Evolutionary conservation across 2,329 filamentous ascomycete genomes (phyloP), one percentile per base, ranked within the genome.

Genomic region (Samsoniella hepiali): DNA sequence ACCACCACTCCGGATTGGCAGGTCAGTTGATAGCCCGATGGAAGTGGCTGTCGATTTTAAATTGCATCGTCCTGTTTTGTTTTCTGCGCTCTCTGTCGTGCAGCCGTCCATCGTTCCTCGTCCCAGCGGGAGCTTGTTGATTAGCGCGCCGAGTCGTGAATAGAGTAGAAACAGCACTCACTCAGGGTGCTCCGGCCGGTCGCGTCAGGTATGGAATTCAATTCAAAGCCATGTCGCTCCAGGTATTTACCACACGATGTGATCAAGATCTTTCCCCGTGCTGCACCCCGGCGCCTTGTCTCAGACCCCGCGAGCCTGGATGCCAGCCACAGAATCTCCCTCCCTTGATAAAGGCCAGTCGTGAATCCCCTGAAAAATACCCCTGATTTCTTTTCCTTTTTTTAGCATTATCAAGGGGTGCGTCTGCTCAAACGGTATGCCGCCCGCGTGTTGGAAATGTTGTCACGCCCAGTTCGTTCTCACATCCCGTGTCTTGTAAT

Each of bases 11-110:
- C n/a, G 29, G 29, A 34, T 22, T 32, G 3, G 34, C 17, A 11
- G 29, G 45, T 27, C 32, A 42, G 22, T 32, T 56, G 54, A 56
- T 31, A 11, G 15, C 38, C 15, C n/a, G 17, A 44, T 42, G 3
- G 15, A 31, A 13, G 50, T 53, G 50, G 54, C 5, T 42, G 10
- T 44, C 5, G 15, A 17, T 32, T 58, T 49, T 17, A 58, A 58
- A 58, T 58, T 58, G 11, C 55, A 58, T 49, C n/a, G 55, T 47
- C 27, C 36, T 9, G 11, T 31, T n/a, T 57, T 40, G 9, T 40
- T 10, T 17, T 32, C 31, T 32, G 13, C 17, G 38, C 11, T 40
- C 29, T 32, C 49, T 34, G 49, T 36, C 50, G n/a, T 53, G 31
- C 29, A 53, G 31, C 29, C 3, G 15, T 36, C 10, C 50, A 32